phyloP scores from a whole-genome alignment of 148 eudicot species.

The Rhododendron ovatum region DNA sequence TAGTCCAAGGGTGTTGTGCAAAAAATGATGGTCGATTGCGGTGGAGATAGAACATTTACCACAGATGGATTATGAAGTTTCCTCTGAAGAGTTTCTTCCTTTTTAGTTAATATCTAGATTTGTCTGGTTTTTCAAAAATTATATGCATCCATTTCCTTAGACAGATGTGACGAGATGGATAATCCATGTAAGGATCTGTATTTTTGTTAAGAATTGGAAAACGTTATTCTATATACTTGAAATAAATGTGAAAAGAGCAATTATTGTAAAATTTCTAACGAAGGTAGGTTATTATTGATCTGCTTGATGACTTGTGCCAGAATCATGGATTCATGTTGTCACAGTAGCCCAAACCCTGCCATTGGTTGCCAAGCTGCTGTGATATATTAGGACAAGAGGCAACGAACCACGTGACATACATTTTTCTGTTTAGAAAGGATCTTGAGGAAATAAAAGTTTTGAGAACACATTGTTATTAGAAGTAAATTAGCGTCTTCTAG shows the following conservation, averaged over 20 bases:
- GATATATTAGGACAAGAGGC: neutral
- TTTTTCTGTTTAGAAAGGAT: neutral
- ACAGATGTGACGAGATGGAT: neutral
- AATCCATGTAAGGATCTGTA: neutral
- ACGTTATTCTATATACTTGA: neutral
- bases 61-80: neutral
- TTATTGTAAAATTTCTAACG: neutral
- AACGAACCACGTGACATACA: neutral
- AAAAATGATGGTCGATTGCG: neutral
- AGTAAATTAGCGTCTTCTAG: neutral
- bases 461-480: neutral
- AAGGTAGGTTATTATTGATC: neutral
- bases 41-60: neutral
- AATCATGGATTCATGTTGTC: neutral
- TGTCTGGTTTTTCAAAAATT: neutral
- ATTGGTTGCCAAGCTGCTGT: neutral
- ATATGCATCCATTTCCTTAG: neutral
- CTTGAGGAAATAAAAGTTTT: neutral
- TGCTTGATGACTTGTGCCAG: neutral
- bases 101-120: neutral
- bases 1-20: neutral
- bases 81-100: neutral
- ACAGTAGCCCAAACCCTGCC: neutral
- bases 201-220: neutral
- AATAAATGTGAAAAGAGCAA: no score